Conservation (phyloP, 495 filamentous ascomycete species). For the Penicillium steckii region DNA sequence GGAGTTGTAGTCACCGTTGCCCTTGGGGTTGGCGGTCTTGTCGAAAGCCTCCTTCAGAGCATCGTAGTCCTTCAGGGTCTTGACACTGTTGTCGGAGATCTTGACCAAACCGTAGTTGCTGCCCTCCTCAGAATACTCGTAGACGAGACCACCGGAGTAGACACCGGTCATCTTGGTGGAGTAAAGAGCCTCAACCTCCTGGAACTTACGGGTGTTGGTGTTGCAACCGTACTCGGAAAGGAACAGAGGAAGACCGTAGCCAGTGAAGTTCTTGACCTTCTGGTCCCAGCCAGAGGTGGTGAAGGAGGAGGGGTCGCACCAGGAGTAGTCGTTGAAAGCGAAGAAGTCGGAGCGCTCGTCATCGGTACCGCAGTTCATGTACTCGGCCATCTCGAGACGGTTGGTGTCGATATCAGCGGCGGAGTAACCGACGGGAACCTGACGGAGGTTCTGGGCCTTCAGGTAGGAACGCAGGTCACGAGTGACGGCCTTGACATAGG, state of each 20-base stretch:
- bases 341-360: constrained; percentile 92
- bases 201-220: constrained; percentile 75
- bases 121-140: constrained; percentile 85
- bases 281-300: constrained; percentile 76
- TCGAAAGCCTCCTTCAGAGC: constrained; percentile 64
- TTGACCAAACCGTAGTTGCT: constrained; percentile 76
- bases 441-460: constrained; percentile 65
- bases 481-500: constrained; percentile 90
- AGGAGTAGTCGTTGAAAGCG: constrained; percentile 98
- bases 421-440: constrained; percentile 90
- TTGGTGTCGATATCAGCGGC: constrained; percentile 80
- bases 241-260: constrained; percentile 92
- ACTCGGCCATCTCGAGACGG: constrained; percentile 83
- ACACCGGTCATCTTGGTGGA: constrained; percentile 79
- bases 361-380: constrained; percentile 92
- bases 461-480: constrained; percentile 92
- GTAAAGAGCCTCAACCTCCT: constrained; percentile 81
- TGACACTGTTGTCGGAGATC: constrained; percentile 57
- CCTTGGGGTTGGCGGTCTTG: constrained; percentile 62
- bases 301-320: constrained; percentile 86
- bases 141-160: constrained; percentile 94
- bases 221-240: constrained; percentile 93
- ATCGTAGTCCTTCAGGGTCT: constrained; percentile 61
- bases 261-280: constrained; percentile 88
- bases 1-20: constrained; percentile 74